Base-by-base conservation (phyloP, 1,139 yeast species). In the Yamadazyma atmosphaerica region DNA sequence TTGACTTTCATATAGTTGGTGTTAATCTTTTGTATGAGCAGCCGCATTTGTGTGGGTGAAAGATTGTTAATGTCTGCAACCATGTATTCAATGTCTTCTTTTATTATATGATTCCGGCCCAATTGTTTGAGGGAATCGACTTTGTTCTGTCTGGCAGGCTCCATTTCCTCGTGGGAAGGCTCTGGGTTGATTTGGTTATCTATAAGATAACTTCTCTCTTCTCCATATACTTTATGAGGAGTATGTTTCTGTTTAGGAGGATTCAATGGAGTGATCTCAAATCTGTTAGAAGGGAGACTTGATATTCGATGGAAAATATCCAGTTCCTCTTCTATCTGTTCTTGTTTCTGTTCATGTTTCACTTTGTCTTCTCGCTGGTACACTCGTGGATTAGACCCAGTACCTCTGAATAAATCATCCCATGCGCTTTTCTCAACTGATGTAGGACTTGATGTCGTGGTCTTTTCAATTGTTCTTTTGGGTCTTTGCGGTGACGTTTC, bases 181-280 rank as follows among this genome's bases (percentile, higher is more conserved):
- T n/a, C n/a, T n/a, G n/a, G n/a, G n/a, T n/a, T 10, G 17, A 11
- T 14, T 26, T 11, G 15, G 29, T 26, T 14, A 12, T 26, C 27
- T n/a, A 51, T 22, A 16, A 59, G 45, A 37, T 44, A 56, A 26
- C 60, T 53, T 36, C 66, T 40, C 27, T 52, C 54, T 2, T 54
- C 54, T 1, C 61, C 56, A 36, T 59, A 60, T 2, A 47, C 47
- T 26, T 42, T 45, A 8, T 15, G 10, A 4, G 5, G 22, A 13
- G 19, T 17, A 26, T 16, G 21, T n/a, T 27, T 19, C 15, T 3
- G 14, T 19, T 29, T 35, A 12, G 29, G 11, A 12, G 15, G 15
- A 17, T 5, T 10, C 4, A 26, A 17, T 16, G 35, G 13, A 11
- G 17, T 17, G 15, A 31, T 35, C 18, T 38, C 23, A 15, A 28